Conservation (phyloP, 345 rosid species). For the sweet orange (Citrus sinensis) region DNA sequence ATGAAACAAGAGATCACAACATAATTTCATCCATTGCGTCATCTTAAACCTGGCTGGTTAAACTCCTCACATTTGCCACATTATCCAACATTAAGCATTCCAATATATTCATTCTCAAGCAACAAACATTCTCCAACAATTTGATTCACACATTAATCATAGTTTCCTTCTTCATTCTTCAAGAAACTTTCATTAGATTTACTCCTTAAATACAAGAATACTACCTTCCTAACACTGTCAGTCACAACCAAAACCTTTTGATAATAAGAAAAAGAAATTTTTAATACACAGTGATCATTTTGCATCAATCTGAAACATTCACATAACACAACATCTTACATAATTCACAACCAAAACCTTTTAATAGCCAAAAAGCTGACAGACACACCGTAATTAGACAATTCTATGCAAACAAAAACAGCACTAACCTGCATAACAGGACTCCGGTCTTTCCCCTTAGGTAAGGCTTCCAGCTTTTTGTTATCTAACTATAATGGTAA, state of each 20-base stretch:
- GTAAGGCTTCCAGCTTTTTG: slow-evolving; percentile 72
- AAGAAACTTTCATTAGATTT: neutral
- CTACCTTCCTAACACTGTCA: neutral
- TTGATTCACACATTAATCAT: neutral
- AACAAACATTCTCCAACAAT: neutral
- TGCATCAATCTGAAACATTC: neutral
- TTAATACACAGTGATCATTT: neutral
- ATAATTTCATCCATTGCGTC: neutral
- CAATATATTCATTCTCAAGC: neutral
- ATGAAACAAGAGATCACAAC: neutral
- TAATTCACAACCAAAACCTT: neutral
- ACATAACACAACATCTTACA: neutral
- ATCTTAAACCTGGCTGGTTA: neutral
- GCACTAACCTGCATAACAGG: slow-evolving; percentile 81
- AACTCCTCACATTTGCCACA: neutral
- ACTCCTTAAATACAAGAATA: neutral
- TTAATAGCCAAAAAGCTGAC: neutral
- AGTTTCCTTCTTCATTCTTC: neutral
- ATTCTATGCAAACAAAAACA: neutral
- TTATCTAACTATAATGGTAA: slow-evolving; percentile 63
- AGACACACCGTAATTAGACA: neutral
- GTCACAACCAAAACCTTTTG: neutral
- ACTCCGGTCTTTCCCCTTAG: slow-evolving; percentile 59
- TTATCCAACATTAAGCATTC: neutral
- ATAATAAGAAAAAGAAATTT: neutral